phyloP scores from a whole-genome alignment of 805 yeast species.

The Grigorovia humatica region DNA sequence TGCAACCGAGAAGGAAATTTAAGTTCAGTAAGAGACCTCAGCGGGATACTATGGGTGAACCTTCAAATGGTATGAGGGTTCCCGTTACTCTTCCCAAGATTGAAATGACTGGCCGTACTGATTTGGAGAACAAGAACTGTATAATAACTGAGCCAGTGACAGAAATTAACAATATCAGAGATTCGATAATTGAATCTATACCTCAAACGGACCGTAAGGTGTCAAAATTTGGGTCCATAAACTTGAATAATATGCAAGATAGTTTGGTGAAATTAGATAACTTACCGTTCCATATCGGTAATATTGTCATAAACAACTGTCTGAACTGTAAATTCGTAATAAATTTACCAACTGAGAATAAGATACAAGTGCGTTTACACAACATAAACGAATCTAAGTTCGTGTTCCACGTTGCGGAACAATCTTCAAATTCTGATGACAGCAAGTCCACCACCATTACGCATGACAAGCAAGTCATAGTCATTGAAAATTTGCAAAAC shows the following conservation, averaged over 20 bases:
- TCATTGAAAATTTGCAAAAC: conserved; percentile 18
- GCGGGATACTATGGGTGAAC: too few species aligned
- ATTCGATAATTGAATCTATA: background rate
- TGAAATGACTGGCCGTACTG: too few species aligned
- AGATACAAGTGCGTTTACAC: conserved; percentile 21
- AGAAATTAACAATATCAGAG: background rate
- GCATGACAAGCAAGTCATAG: conserved; percentile 12
- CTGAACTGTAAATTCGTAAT: conserved; percentile 8
- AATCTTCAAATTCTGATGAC: background rate
- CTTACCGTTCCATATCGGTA: conserved; percentile 17
- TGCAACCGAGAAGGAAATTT: background rate
- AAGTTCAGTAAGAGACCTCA: conserved; percentile 2
- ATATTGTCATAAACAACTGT: conserved; percentile 16
- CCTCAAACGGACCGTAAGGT: background rate
- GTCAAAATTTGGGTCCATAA: background rate
- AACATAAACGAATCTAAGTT: conserved; percentile 16
- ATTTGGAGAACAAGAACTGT: background rate
- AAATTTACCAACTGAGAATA: conserved; percentile 8
- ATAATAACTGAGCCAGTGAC: background rate
- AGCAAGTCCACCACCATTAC: too few species aligned
- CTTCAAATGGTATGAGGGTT: background rate
- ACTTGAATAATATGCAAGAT: background rate
- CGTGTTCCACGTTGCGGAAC: conserved; percentile 4
- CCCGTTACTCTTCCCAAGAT: background rate
- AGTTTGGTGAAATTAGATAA: conserved; percentile 6